phyloP scores from a whole-genome alignment of 495 filamentous ascomycete genomes.

The Lasiosphaeris hirsuta region DNA sequence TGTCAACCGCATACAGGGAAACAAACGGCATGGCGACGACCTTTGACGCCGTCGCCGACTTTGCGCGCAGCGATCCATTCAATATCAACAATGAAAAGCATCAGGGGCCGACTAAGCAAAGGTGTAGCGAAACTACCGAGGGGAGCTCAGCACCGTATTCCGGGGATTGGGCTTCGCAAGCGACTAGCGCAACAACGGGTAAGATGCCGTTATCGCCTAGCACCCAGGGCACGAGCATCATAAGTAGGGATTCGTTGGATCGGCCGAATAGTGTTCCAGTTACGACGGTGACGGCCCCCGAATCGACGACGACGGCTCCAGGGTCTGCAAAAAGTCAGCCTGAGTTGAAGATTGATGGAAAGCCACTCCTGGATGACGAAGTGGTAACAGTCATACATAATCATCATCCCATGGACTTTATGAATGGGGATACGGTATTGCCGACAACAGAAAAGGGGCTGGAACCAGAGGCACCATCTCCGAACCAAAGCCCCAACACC shows the following conservation, averaged over 20 bases:
- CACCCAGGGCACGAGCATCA: slow-evolving; percentile 56
- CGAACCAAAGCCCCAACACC: slow-evolving; percentile 26
- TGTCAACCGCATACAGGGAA: slow-evolving; percentile 26
- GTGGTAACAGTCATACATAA: neutral
- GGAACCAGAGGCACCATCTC: slow-evolving; percentile 20
- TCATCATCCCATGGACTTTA: neutral
- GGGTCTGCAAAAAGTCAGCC: slow-evolving; percentile 25
- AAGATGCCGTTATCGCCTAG: slow-evolving; percentile 58
- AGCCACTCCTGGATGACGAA: neutral
- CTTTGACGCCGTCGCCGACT: slow-evolving; percentile 35
- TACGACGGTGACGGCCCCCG: slow-evolving; percentile 37
- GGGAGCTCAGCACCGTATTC: slow-evolving; percentile 45
- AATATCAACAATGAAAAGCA: slow-evolving; percentile 25
- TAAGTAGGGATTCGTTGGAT: slow-evolving; percentile 48
- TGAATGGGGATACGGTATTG: too few species aligned
- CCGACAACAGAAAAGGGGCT: neutral
- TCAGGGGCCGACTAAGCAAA: slow-evolving; percentile 38
- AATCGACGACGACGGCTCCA: slow-evolving; percentile 29
- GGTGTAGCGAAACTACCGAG: slow-evolving; percentile 52
- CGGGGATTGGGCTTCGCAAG: slow-evolving; percentile 53
- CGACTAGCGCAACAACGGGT: slow-evolving; percentile 52
- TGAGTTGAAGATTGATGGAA: slow-evolving; percentile 13
- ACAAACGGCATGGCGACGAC: slow-evolving; percentile 36
- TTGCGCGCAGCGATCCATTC: slow-evolving; percentile 36
- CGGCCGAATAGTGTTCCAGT: slow-evolving; percentile 38